phyloP scores from a whole-genome alignment of 352 stramenopile genomes.

The Pythium periplocum region DNA sequence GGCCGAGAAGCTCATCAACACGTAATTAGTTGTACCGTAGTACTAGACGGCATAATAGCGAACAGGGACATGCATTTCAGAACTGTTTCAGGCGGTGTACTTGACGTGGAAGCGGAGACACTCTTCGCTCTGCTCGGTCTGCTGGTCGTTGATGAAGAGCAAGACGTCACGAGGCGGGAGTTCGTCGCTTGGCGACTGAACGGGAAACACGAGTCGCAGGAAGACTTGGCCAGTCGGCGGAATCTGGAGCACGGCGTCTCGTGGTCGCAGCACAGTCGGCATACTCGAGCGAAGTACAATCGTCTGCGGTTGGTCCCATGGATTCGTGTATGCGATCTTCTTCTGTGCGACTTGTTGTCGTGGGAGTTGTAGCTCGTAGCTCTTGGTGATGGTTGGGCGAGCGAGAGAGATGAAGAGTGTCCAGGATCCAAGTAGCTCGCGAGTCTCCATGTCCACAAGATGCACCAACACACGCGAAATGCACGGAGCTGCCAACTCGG shows the following conservation, averaged over 20 bases:
- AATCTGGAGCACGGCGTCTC: constrained; percentile 56
- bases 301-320: constrained; percentile 82
- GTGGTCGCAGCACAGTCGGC: constrained; percentile 56
- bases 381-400: constrained; percentile 86
- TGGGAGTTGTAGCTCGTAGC: constrained; percentile 85
- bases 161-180: constrained; percentile 36
- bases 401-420: constrained; percentile 70
- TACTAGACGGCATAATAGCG: neutral
- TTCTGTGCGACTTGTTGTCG: constrained; percentile 64
- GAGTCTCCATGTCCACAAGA: constrained; percentile 87
- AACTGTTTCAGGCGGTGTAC: constrained; percentile 22
- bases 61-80: neutral
- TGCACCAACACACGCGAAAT: constrained; percentile 55
- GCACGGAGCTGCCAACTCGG: constrained; percentile 23
- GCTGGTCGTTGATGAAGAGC: constrained; percentile 92
- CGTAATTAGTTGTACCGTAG: constrained; percentile 28
- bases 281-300: constrained; percentile 85
- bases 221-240: constrained; percentile 45
- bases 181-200: neutral
- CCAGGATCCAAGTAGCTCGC: constrained; percentile 89
- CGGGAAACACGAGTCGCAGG: constrained; percentile 42
- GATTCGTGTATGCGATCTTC: constrained; percentile 93
- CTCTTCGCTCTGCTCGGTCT: constrained; percentile 90
- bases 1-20: constrained; percentile 96
- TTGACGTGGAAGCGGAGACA: constrained; percentile 86